These are phyloP conservation scores for Fulvia fulva DNA, from an alignment of 2,329 filamentous ascomycete species.

Conservation along the genomic window DNA sequence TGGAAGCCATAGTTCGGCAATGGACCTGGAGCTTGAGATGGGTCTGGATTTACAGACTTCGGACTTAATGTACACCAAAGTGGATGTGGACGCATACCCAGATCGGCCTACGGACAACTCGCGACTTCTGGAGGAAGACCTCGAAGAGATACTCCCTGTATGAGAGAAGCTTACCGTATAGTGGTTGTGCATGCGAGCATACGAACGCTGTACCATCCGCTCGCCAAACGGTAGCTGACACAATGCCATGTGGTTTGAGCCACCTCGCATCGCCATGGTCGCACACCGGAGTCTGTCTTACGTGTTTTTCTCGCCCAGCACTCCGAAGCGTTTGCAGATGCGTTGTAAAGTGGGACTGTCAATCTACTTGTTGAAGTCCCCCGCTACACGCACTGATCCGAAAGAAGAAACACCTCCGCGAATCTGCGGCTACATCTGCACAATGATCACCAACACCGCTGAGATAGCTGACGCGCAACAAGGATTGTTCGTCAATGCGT, in stretches of 20 bases:
- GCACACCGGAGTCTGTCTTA: neutral
- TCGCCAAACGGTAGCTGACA: neutral
- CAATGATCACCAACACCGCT: neutral
- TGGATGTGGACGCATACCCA: neutral
- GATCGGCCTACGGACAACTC: neutral
- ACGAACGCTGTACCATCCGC: no score
- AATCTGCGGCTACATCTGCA: neutral
- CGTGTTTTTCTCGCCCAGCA: neutral
- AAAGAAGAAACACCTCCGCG: neutral
- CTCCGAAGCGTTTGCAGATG: neutral
- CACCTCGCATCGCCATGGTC: neutral
- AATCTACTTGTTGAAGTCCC: conserved; percentile 7
- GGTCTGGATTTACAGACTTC: neutral
- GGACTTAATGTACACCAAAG: neutral
- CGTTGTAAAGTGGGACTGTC: conserved; percentile 5
- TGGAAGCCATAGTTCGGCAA: conserved; percentile 4
- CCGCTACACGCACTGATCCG: neutral
- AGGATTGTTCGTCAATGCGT: neutral
- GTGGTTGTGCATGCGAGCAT: no score
- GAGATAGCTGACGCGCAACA: neutral
- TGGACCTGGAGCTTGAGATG: neutral
- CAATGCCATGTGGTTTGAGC: neutral
- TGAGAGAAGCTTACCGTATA: neutral
- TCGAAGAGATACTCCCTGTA: neutral
- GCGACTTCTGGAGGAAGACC: no score